Conservation (phyloP, 139 green algal genomes). For the Chlorella vulgaris region DNA sequence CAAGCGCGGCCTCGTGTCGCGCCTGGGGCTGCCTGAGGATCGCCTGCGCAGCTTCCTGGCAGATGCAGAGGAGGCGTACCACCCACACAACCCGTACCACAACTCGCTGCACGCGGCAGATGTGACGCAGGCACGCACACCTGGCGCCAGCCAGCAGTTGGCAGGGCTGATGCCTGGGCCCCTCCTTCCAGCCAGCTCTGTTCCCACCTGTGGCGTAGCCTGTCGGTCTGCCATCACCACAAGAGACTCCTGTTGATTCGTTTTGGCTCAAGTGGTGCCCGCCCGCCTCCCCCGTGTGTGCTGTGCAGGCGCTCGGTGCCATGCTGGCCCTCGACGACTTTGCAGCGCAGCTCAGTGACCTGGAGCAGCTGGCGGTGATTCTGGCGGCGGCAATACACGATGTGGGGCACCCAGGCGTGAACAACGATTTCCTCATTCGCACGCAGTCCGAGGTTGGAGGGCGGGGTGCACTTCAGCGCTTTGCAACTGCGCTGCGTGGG, state of each 20-base stretch:
- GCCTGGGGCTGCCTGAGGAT: slow-evolving; percentile 45
- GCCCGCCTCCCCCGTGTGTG: too few relatives aligned
- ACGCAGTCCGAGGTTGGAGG: slow-evolving; percentile 26
- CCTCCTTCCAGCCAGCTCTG: too few relatives aligned
- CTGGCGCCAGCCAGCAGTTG: not conserved
- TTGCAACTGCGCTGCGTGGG: not conserved
- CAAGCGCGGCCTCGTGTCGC: slow-evolving; percentile 43
- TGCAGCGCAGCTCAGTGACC: slow-evolving; percentile 47
- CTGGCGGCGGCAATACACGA: slow-evolving; percentile 68
- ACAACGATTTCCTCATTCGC: slow-evolving; percentile 72
- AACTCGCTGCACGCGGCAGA: slow-evolving; percentile 73
- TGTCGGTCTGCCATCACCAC: too few relatives aligned
- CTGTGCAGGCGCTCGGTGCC: slow-evolving; percentile 36
- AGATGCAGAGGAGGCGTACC: slow-evolving; percentile 48
- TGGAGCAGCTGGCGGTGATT: slow-evolving; percentile 69
- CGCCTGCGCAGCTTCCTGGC: slow-evolving; percentile 52
- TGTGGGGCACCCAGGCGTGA: slow-evolving; percentile 70
- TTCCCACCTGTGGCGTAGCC: too few relatives aligned
- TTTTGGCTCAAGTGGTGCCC: too few relatives aligned
- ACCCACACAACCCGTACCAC: slow-evolving; percentile 68
- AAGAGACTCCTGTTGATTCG: too few relatives aligned
- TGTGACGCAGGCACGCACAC: slow-evolving; percentile 54
- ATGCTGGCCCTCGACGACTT: slow-evolving; percentile 59
- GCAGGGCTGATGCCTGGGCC: too few relatives aligned
- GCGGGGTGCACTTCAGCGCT: not conserved